Conservation (phyloP, 441 rosid genomes). For the Dalechampia spathulata region DNA sequence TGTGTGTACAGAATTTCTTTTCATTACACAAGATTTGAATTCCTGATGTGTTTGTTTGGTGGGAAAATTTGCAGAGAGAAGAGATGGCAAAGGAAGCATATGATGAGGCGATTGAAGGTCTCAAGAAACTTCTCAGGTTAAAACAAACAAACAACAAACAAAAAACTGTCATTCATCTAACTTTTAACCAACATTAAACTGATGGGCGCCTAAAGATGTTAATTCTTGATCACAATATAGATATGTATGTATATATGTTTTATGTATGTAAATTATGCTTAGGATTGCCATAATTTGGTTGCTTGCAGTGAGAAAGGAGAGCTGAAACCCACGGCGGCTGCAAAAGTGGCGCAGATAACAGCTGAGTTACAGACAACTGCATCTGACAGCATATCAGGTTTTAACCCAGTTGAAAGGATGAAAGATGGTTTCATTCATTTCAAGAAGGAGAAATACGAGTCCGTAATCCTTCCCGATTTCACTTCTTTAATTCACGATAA, state of each 20-base stretch:
- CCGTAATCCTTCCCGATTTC: not conserved
- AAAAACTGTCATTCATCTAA: too few relatives aligned
- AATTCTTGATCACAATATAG: too few relatives aligned
- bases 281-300: not conserved
- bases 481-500: not conserved
- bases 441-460: constrained; percentile 94
- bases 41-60: constrained; percentile 3
- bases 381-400: constrained; percentile 27
- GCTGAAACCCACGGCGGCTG: constrained; percentile 64
- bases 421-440: constrained; percentile 74
- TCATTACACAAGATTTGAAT: not conserved
- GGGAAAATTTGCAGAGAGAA: constrained; percentile 39
- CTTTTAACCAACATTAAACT: too few relatives aligned
- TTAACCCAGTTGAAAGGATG: constrained; percentile 49
- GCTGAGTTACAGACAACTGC: constrained; percentile 42
- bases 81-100: constrained; percentile 71
- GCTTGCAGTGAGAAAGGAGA: constrained; percentile 72
- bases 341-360: constrained; percentile 67
- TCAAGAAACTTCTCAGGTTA: constrained; percentile 76
- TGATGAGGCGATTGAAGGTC: constrained; percentile 77
- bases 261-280: too few relatives aligned
- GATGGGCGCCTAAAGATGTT: too few relatives aligned
- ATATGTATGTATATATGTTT: too few relatives aligned
- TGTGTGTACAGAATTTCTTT: not conserved
- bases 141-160: not conserved